phyloP scores from a whole-genome alignment of 2,329 filamentous ascomycete genomes.

The Trichoderma lentiforme region DNA sequence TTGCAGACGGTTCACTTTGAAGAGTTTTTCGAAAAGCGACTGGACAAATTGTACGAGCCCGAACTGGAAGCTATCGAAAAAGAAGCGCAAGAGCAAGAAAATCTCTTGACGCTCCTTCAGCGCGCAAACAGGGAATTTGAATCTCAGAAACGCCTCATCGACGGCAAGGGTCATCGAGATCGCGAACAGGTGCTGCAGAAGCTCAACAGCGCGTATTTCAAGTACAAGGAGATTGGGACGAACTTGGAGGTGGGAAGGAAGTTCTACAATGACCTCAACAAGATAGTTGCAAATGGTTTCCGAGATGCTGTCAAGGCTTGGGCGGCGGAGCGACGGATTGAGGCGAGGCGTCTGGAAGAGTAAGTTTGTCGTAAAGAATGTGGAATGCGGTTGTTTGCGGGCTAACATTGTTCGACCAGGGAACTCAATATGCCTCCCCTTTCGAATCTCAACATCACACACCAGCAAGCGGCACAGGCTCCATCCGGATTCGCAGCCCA shows the following conservation, averaged over 20 bases:
- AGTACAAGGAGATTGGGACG: constrained; percentile 92
- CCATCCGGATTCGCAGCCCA: constrained; percentile 40
- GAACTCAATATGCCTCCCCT: constrained; percentile 53
- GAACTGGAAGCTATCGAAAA: constrained; percentile 69
- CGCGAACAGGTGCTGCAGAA: constrained; percentile 83
- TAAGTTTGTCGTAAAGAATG: constrained; percentile 39
- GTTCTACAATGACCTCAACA: constrained; percentile 94
- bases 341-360: constrained; percentile 76
- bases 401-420: constrained; percentile 30
- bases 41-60: constrained; percentile 71
- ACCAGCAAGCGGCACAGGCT: constrained; percentile 28
- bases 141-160: constrained; percentile 64
- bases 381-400: not conserved
- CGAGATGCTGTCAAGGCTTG: constrained; percentile 75
- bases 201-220: constrained; percentile 87
- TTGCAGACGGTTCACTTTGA: constrained; percentile 91
- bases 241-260: constrained; percentile 89
- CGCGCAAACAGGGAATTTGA: constrained; percentile 78
- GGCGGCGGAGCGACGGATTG: constrained; percentile 74
- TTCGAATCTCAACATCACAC: constrained; percentile 41
- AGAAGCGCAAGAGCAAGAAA: constrained; percentile 74
- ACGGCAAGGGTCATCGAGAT: constrained; percentile 60
- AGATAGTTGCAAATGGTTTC: constrained; percentile 76
- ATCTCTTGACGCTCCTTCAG: constrained; percentile 64
- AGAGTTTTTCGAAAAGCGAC: constrained; percentile 77